These are phyloP conservation scores for Pontederia paniculata DNA, from an alignment of 176 grass and related monocot species.

Conservation along the genomic window DNA sequence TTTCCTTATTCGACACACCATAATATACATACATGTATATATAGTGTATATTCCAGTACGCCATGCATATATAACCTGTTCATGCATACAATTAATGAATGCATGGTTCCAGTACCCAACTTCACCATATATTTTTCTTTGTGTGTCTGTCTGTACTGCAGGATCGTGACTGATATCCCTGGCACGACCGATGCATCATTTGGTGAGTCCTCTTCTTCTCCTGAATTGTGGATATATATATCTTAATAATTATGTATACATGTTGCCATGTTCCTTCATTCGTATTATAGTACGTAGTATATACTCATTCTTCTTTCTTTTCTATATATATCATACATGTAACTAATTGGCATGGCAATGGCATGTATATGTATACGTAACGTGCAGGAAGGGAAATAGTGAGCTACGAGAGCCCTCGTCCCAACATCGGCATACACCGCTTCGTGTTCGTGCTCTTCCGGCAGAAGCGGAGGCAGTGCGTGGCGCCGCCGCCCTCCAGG, in stretches of 20 bases:
- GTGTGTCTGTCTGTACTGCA: constrained; percentile 27
- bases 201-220: constrained; percentile 42
- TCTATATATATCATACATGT: neutral
- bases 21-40: neutral
- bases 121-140: constrained; percentile 11
- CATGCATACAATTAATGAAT: too few species aligned
- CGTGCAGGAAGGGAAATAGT: constrained; percentile 51
- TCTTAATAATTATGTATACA: constrained; percentile 22
- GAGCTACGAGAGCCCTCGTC: constrained; percentile 64
- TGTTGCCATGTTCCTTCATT: constrained; percentile 18
- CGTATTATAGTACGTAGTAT: neutral
- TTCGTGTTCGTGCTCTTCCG: constrained; percentile 65
- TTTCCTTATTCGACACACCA: neutral
- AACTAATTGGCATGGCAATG: neutral
- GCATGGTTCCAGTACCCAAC: too few species aligned
- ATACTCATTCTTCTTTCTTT: constrained; percentile 1
- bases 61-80: too few species aligned
- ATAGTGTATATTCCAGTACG: neutral
- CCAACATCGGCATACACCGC: constrained; percentile 75
- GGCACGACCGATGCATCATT: constrained; percentile 83
- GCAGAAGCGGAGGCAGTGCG: constrained; percentile 41
- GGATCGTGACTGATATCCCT: constrained; percentile 88
- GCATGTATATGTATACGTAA: constrained; percentile 2
- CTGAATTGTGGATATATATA: too few species aligned
- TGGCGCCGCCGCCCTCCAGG: constrained; percentile 32